These are phyloP conservation scores for Wilcoxina mikolae DNA, from an alignment of 495 filamentous ascomycete genomes.

Conservation along the genomic window DNA sequence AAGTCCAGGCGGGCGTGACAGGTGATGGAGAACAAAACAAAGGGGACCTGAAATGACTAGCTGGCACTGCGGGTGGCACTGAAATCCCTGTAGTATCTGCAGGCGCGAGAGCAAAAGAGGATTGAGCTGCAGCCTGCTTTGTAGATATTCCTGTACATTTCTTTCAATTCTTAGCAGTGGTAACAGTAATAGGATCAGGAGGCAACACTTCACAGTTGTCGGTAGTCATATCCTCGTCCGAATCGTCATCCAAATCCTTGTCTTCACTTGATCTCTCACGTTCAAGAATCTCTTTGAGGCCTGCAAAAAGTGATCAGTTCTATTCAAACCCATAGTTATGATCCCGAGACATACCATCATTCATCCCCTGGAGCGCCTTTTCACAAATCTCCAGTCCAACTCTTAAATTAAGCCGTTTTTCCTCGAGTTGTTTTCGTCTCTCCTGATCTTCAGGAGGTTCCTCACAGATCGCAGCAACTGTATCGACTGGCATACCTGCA, in stretches of 20 bases:
- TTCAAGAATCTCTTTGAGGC: not conserved
- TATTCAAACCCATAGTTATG: not conserved
- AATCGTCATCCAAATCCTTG: not conserved
- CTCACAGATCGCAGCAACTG: constrained; percentile 38
- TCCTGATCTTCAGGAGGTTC: constrained; percentile 31
- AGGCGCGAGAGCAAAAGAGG: too few species aligned
- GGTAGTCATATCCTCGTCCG: not conserved
- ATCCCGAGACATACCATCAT: constrained; percentile 1
- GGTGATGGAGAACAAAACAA: too few species aligned
- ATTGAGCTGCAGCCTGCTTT: too few species aligned
- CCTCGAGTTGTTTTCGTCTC: constrained; percentile 38
- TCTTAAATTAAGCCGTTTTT: constrained; percentile 38
- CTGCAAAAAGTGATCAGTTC: not conserved
- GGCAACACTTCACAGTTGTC: not conserved
- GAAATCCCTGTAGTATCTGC: too few species aligned
- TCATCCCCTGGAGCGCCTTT: constrained; percentile 7
- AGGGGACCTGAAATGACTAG: too few species aligned
- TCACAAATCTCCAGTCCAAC: constrained; percentile 30
- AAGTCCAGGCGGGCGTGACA: too few species aligned
- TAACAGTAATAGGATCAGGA: not conserved
- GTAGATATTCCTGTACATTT: too few species aligned
- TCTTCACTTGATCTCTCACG: too few species aligned
- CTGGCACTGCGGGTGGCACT: too few species aligned
- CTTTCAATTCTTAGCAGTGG: too few species aligned
- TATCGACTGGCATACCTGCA: constrained; percentile 33